Evolutionary conservation across 2,329 filamentous ascomycete genomes (phyloP).

Genomic region (Alternaria burnsii): DNA sequence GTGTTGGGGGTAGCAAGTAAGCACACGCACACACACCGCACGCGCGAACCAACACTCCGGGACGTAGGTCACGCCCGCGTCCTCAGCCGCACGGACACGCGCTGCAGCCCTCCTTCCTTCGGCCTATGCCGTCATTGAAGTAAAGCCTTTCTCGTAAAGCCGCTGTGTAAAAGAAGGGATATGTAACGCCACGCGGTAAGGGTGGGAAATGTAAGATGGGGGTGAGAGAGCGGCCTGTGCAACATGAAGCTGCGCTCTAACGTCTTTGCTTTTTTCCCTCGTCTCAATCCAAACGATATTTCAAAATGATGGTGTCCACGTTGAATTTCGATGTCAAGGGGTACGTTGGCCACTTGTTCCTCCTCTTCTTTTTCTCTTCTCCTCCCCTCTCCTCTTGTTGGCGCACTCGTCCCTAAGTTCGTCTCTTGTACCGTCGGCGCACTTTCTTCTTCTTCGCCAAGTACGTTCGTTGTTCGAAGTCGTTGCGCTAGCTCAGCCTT

Average conservation of each 20-base stretch:
- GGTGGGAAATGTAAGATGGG: conserved; percentile 18
- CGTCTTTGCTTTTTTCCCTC: conserved; percentile 22
- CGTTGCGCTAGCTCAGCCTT: conserved; percentile 1
- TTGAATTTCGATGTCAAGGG: conserved; percentile 9
- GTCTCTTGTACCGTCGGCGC: not conserved
- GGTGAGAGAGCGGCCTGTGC: conserved; percentile 16
- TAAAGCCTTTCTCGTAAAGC: conserved; percentile 10
- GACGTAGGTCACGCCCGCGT: conserved; percentile 11
- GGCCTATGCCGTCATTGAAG: conserved; percentile 9
- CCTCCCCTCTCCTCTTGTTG: not conserved
- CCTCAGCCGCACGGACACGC: conserved; percentile 6
- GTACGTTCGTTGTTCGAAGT: not conserved
- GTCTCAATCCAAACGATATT: conserved; percentile 11
- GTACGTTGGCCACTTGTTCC: not conserved
- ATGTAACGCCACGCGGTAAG: conserved; percentile 16
- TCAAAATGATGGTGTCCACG: conserved; percentile 12
- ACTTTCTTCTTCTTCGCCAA: conserved; percentile 3
- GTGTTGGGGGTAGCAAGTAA: conserved; percentile 1
- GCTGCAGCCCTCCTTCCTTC: conserved; percentile 2
- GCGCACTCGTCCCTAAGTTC: not conserved
- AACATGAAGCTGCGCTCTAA: conserved; percentile 21
- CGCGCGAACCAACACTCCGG: conserved; percentile 9
- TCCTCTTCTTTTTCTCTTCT: not conserved
- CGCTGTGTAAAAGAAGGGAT: conserved; percentile 21
- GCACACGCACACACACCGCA: not conserved